phyloP scores from a whole-genome alignment of 257 asterid genomes.

The Jaltomata sinuosa region DNA sequence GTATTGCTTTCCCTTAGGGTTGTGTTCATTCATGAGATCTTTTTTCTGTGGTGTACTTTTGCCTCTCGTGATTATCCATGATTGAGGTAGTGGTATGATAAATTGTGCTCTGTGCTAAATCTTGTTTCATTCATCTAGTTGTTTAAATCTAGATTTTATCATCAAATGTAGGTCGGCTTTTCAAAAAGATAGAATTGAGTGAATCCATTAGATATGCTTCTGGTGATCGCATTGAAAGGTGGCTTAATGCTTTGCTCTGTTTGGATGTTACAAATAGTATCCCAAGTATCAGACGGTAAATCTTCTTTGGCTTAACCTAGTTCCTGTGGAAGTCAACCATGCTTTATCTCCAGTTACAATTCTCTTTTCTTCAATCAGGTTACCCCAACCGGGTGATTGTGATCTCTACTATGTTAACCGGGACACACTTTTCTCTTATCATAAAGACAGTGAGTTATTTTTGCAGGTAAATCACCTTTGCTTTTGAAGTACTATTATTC shows the following conservation, averaged over 20 bases:
- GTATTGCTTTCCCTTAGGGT: background rate
- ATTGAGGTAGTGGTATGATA: background rate
- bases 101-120: background rate
- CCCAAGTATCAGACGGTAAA: constrained; percentile 68
- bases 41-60: background rate
- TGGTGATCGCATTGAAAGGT: constrained; percentile 83
- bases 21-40: background rate
- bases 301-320: background rate
- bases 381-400: constrained; percentile 72
- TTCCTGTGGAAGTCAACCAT: background rate
- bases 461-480: constrained; percentile 48
- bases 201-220: constrained; percentile 98
- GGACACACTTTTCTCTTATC: constrained; percentile 89
- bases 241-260: constrained; percentile 86
- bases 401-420: constrained; percentile 92
- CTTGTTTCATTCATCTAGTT: background rate
- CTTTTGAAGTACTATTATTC: background rate
- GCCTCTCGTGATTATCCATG: background rate
- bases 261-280: constrained; percentile 63
- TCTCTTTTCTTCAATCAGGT: constrained; percentile 27
- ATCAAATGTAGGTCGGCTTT: constrained; percentile 58
- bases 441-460: constrained; percentile 79
- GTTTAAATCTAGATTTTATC: background rate
- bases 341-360: background rate
- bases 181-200: constrained; percentile 76